Percentiles rank a stretch among this genome's conserved stretches.
phyloP scores from a whole-genome alignment of 2,329 filamentous ascomycete species.

The Ophiostoma novo-ulmi region DNA sequence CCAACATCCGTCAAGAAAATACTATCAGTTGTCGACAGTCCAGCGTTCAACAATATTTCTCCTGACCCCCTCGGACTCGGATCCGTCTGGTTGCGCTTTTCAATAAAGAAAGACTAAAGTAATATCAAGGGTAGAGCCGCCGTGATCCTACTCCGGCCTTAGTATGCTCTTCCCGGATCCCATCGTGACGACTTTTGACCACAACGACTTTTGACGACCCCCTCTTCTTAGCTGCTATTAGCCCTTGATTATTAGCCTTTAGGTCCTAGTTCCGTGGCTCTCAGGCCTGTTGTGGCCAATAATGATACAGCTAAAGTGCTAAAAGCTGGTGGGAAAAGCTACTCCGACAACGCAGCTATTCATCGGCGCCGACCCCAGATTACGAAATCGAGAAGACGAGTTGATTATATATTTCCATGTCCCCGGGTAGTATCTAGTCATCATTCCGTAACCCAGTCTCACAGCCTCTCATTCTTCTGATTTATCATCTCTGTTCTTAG shows the following conservation, averaged over 20 bases:
- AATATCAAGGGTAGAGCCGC: no score
- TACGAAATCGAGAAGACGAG: neutral
- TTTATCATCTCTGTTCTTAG: neutral
- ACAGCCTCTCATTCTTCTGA: neutral
- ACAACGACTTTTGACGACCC: neutral
- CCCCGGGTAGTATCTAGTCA: neutral
- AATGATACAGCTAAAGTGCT: neutral
- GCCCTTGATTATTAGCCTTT: neutral
- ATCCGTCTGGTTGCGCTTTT: neutral
- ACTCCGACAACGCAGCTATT: slow-evolving; percentile 7
- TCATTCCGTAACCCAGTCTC: neutral
- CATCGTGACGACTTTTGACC: neutral
- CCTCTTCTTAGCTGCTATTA: neutral
- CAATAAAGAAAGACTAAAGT: neutral
- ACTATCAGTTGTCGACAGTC: neutral
- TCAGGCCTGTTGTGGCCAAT: neutral
- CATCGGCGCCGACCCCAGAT: slow-evolving; percentile 2
- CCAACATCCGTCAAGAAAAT: neutral
- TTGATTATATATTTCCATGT: neutral
- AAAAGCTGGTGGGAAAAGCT: slow-evolving; percentile 1
- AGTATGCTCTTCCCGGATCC: neutral
- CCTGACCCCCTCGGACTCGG: neutral
- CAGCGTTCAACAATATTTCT: neutral
- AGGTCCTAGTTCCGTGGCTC: neutral
- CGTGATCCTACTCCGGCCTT: neutral